Conservation (phyloP, 352 stramenopile species). For the Thalassiosira mediterranea region DNA sequence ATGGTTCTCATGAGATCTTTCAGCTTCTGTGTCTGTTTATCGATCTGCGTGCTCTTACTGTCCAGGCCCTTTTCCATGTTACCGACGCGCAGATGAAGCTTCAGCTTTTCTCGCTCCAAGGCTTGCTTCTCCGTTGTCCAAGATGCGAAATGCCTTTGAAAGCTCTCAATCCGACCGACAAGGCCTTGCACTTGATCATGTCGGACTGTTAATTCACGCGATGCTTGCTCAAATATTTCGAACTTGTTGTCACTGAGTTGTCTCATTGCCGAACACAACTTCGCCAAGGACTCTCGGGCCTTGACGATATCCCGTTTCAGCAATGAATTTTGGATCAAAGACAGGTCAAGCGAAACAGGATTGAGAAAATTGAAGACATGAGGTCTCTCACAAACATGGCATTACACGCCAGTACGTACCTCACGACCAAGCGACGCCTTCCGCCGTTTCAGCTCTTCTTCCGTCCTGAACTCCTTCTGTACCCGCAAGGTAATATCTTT, state of each 20-base stretch:
- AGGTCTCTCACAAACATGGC: neutral
- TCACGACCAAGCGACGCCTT: conserved; percentile 30
- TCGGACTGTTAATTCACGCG: conserved; percentile 32
- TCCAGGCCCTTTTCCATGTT: conserved; percentile 35
- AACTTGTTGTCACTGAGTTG: conserved; percentile 37
- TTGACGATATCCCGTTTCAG: conserved; percentile 31
- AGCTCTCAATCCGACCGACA: conserved; percentile 30
- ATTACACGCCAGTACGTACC: conserved; percentile 16
- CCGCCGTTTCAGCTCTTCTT: conserved; percentile 36
- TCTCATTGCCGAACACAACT: conserved; percentile 31
- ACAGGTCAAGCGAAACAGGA: neutral
- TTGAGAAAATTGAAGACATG: neutral
- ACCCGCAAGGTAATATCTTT: conserved; percentile 22
- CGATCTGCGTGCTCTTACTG: conserved; percentile 39
- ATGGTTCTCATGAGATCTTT: conserved; percentile 48
- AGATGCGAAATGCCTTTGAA: conserved; percentile 33
- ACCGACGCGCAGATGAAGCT: conserved; percentile 33
- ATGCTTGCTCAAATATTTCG: conserved; percentile 38
- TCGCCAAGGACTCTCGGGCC: conserved; percentile 22
- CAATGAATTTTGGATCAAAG: conserved; percentile 30
- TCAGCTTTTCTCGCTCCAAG: conserved; percentile 42
- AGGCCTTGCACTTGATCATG: conserved; percentile 45
- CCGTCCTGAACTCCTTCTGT: conserved; percentile 29
- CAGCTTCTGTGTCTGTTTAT: conserved; percentile 52
- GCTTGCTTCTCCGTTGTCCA: conserved; percentile 52